Base-by-base conservation (phyloP, 495 filamentous ascomycete species). In the Hypoxylon intermedium region DNA sequence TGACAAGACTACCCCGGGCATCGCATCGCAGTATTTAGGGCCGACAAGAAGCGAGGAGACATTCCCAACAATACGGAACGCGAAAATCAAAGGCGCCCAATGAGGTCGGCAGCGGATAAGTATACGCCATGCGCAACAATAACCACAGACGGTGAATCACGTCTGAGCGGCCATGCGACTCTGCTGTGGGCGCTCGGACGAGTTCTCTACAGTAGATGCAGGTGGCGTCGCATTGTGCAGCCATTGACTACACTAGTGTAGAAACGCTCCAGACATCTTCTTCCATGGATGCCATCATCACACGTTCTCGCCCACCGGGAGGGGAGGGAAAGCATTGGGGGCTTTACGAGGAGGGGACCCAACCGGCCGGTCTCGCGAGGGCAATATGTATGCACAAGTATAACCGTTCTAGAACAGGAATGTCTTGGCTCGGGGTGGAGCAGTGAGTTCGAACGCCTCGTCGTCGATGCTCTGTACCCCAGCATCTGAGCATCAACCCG, bases 361-460 rank as follows among this genome's bases (percentile, higher is more conserved):
- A 30, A 51, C 43, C 28, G 50, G 41, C 33, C 15, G 47, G 53
- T 50, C 47, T 28, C 20, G 30, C 58, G 58, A 45, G 37, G 49
- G 18, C 2, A 26, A 23, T 15, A 37, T 16, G 2, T 37, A 16
- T 2, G 31, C 12, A 34, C 2, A 24, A 40, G 61, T 52, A 56
- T 21, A 33, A 59, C 44, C 38, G 38, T 65, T 65, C 61, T 52
- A 65, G 61, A 65, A 65, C 61, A 54, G 51, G 24, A 20, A 31
- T 56, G 55, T 65, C 61, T 65, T 56, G 41, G 55, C 50, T 48
- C 23, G 13, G 24, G 33, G 19, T 38, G 6, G n/a, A 31, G 15
- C 21, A n/a, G 7, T 2, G 37, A 26, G 42, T 2, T 9, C n/a
- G 26, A 28, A 31, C 37, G 48, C 31, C 56, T 46, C 23, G 58